phyloP scores from a whole-genome alignment of 1,139 yeast genomes.

The Nakaseomyces glabratus region DNA sequence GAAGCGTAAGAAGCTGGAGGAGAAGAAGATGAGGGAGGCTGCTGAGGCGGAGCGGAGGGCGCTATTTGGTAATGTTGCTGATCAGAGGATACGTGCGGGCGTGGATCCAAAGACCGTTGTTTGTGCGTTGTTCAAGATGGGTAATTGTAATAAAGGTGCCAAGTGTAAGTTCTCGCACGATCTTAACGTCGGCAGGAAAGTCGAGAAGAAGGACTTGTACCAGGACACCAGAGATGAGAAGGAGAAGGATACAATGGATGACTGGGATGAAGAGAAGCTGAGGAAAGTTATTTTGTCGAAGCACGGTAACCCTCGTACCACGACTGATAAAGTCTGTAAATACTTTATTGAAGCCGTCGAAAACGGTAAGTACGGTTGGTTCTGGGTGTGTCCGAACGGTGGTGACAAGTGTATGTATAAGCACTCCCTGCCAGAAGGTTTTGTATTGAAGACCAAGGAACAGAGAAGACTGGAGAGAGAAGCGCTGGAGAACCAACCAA shows the following conservation, averaged over 20 bases:
- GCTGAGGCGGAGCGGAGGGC: conserved; percentile 84
- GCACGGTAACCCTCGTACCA: conserved; percentile 89
- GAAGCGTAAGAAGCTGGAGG: conserved; percentile 68
- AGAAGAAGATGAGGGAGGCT: conserved; percentile 82
- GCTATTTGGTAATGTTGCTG: conserved; percentile 55
- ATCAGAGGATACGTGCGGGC: conserved; percentile 91
- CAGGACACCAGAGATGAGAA: conserved; percentile 75
- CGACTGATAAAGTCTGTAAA: conserved; percentile 93
- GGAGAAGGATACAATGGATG: conserved; percentile 85
- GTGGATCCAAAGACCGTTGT: conserved; percentile 93
- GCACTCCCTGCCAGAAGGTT: conserved; percentile 97
- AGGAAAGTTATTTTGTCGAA: conserved; percentile 79
- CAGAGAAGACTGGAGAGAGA: conserved; percentile 82
- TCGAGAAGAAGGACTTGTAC: conserved; percentile 83
- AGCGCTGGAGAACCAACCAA: conserved; percentile 79
- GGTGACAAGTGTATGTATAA: conserved; percentile 89
- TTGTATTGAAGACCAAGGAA: conserved; percentile 91
- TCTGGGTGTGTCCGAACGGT: conserved; percentile 95
- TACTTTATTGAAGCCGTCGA: conserved; percentile 94
- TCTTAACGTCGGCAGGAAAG: conserved; percentile 74
- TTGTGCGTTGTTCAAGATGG: conserved; percentile 86
- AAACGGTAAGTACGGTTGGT: conserved; percentile 97
- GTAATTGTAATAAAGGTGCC: conserved; percentile 78
- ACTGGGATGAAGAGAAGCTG: conserved; percentile 94
- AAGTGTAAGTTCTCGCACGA: conserved; percentile 96